Base-by-base conservation (phyloP, 805 yeast species). In the Teunomyces barrocoloradensis region DNA sequence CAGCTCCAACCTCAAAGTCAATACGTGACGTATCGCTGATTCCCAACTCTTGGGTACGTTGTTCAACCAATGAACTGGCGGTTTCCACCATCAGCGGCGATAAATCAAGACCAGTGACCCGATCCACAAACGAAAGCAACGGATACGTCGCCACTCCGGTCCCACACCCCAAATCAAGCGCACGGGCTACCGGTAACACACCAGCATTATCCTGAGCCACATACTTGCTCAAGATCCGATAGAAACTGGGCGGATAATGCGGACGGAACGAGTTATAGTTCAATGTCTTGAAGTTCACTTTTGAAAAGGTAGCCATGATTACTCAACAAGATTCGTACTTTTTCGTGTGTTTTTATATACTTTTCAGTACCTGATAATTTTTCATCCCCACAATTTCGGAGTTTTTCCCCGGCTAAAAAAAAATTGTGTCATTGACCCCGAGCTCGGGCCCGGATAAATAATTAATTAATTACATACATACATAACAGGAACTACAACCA, bases 81-180 rank as follows among this genome's bases (percentile, higher is more conserved):
- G 74, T 64, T 13, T 64, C 58, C 11, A 79, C 58, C 85, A 80
- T 80, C 33, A 58, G 63, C 3, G 66, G 54, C 0, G 82, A 78
- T 34, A 74, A 56, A 54, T 80, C 85, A 3, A 78, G 57, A 0
- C 81, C 81, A 12, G 65, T 56, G 5, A 76, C 75, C 15, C 63
- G 58, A 0, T 71, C 55, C 28, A 75, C 61, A 15, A 71, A 45
- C 34, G 65, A 60, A 21, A 75, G 61, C 42, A 79, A 55, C 2
- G 80, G 80, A 43, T 69, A 63, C 1, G 78, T 68, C 0, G 79
- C 80, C 21, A 73, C 75, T 0, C 83, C 84, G 0, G 82, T 77
- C 0, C 83, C 84, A 53, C 81, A 76, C 0, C 84, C 84, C 38
- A 78, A 55, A 56, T 65, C 68, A 58, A 66, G 61, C 6, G 82